Evolutionary conservation across 331 rosid genomes (phyloP), one percentile per base, ranked within the genome.

Genomic region (Acacia concinna): DNA sequence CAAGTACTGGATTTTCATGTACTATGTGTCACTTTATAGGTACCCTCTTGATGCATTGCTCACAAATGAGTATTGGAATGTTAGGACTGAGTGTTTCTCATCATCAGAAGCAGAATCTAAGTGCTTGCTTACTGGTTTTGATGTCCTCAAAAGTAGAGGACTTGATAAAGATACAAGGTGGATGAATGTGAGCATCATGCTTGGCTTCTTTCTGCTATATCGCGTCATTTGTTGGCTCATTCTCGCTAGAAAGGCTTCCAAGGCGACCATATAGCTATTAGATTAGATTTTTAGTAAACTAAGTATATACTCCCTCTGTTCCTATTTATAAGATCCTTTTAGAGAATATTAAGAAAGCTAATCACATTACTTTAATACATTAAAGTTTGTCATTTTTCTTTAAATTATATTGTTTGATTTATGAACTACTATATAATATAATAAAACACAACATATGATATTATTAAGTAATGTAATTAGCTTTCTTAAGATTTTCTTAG

Each of bases 11-110:
- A 35, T 66, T 20, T 34, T 66, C 71, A 20, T 66, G 71, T 66
- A 66, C 46, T 66, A 66, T 66, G 71, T 94, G 66, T 94, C 98
- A 0, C 86, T 94, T 25, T 92, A 94, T 83, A 88, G 89, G 78
- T 94, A 92, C 85, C 97, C 98, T 0, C 81, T 94, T 82, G 98
- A 94, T 84, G 85, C 93, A 5, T 74, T 92, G 69, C 85, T 92
- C 9, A 88, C 86, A 54, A 94, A 94, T 68, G 98, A 94, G 87
- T 94, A 92, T 38, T 92, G 97, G 97, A 74, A 78, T 54, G 76
- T 54, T 71, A 81, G 82, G 80, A 81, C 51, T 34, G 77, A 92
- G 81, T 94, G 98, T 49, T 89, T 92, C 76, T 86, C 92, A 23
- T 56, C 63, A 23, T 10, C 31, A 59, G 8, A 27, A 59, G 18